These are phyloP conservation scores for Globisporangium mamillatum DNA, from an alignment of 352 stramenopile genomes.

Conservation along the genomic window DNA sequence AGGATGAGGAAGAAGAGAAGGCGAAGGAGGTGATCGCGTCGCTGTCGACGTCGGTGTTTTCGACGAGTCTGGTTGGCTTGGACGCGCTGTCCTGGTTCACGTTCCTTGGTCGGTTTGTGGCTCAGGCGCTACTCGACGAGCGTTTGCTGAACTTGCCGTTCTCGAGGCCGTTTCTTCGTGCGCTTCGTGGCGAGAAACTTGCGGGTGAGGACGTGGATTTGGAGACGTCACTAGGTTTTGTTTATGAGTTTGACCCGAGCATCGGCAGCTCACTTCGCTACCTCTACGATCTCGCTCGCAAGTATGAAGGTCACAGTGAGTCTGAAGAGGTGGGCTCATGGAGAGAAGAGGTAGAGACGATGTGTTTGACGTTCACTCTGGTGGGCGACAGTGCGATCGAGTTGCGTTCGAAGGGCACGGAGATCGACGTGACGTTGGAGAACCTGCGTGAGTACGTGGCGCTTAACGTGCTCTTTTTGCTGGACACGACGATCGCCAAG, in stretches of 20 bases:
- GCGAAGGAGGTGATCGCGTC: not conserved
- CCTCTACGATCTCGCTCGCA: constrained; percentile 34
- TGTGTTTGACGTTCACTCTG: constrained; percentile 78
- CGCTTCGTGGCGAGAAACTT: constrained; percentile 52
- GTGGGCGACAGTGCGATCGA: constrained; percentile 61
- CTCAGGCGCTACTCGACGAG: constrained; percentile 79
- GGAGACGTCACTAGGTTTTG: constrained; percentile 51
- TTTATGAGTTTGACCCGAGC: constrained; percentile 62
- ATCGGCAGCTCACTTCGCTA: constrained; percentile 68
- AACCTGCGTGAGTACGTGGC: constrained; percentile 58
- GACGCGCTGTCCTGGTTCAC: constrained; percentile 55
- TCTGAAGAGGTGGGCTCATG: constrained; percentile 23
- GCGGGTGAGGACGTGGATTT: constrained; percentile 37
- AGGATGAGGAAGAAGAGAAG: constrained; percentile 10
- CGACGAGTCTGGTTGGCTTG: constrained; percentile 5
- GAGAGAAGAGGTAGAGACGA: constrained; percentile 43
- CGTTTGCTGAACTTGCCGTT: constrained; percentile 81
- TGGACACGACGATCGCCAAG: constrained; percentile 55
- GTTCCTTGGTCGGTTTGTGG: constrained; percentile 71
- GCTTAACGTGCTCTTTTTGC: constrained; percentile 48
- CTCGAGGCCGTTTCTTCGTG: constrained; percentile 65
- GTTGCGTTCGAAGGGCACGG: constrained; percentile 39
- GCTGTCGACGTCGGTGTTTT: not conserved
- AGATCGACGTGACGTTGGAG: constrained; percentile 41
- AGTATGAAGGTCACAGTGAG: constrained; percentile 5